These are phyloP conservation scores for Torulaspora pretoriensis DNA, from an alignment of 1,139 yeast species.

Conservation along the genomic window DNA sequence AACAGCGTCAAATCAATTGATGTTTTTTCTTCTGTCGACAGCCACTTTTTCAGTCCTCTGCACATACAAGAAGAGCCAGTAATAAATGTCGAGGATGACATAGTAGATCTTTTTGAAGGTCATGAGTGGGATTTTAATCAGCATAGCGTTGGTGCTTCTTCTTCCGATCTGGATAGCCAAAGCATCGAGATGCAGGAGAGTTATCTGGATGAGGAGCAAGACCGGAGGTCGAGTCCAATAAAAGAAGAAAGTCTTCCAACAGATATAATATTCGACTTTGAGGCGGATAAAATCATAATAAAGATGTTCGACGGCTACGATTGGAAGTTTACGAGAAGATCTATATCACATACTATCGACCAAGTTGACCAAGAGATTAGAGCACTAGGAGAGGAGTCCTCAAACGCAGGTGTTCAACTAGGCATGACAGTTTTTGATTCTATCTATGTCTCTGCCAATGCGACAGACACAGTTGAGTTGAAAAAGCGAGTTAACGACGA, in stretches of 20 bases:
- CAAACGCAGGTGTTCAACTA: constrained; percentile 19
- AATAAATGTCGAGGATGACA: constrained; percentile 16
- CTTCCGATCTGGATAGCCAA: constrained; percentile 7
- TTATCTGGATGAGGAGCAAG: constrained; percentile 9
- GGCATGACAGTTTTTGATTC: constrained; percentile 31
- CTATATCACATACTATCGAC: constrained; percentile 57
- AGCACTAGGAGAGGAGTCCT: constrained; percentile 14
- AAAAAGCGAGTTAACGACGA: constrained; percentile 23
- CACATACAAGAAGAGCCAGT: constrained; percentile 12
- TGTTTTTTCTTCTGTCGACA: constrained; percentile 48
- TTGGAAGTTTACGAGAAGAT: constrained; percentile 74
- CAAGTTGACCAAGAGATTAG: constrained; percentile 29
- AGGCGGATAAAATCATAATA: constrained; percentile 43
- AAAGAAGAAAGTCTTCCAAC: constrained; percentile 1
- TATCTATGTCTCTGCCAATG: constrained; percentile 26
- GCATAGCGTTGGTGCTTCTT: constrained; percentile 8
- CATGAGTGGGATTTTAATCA: constrained; percentile 1
- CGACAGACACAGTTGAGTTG: constrained; percentile 17
- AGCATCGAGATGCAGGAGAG: constrained; percentile 12
- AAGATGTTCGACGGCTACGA: constrained; percentile 87
- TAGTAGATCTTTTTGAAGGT: not conserved
- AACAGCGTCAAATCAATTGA: constrained; percentile 41
- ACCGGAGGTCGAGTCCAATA: constrained; percentile 1
- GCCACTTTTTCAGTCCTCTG: constrained; percentile 27
- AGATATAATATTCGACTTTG: constrained; percentile 15